Base-by-base conservation (phyloP, 2,329 filamentous ascomycete genomes). In the Diaporthe capsici region DNA sequence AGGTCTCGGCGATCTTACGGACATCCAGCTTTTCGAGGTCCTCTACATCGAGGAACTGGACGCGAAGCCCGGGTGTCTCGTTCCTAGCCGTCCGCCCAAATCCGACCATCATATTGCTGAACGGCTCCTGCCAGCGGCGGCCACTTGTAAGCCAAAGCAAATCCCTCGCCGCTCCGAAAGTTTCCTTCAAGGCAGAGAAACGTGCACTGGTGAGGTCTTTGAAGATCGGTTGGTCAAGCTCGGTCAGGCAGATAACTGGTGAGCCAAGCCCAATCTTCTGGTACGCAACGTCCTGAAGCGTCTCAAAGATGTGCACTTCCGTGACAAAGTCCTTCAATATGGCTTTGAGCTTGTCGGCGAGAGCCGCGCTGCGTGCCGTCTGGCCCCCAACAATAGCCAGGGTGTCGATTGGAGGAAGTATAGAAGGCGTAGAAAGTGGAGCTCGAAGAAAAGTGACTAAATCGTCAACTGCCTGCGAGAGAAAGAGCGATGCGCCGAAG, bases 1-100 rank as follows among this genome's bases (percentile, higher is more conserved):
- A 63, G 4, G 44, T 51, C 39, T 77, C 76, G 3, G 71, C 73
- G 1, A 79, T 31, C 7, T 20, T 57, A 1, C n/a, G 34, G 9
- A 20, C 13, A 25, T 28, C 68, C 3, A 60, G 39, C 17, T 6
- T 25, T 4, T 13, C 34, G 12, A 25, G 61, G 4, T 72, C 57
- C 17, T 49, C 75, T 17, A 80, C 20, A 47, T 82, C 81, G 31
- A 82, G 44, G 47, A 78, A 57, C 61, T 81, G 80, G n/a, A 81
- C 60, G 34, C 51, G 58, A 2, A 82, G 51, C n/a, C 80, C 73
- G 0, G 75, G 76, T 1, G 53, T 57, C 74, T 82, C 81, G 6
- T 76, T 65, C 9, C 72, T 42, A 2, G 80, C 49, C 22, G 72
- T 60, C 1, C 81, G 78, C 1, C 73, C 72, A 25, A 81, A 70